Evolutionary conservation across 2,329 filamentous ascomycete genomes (phyloP).

Genomic region (Magnaporthiopsis rhizophila): DNA sequence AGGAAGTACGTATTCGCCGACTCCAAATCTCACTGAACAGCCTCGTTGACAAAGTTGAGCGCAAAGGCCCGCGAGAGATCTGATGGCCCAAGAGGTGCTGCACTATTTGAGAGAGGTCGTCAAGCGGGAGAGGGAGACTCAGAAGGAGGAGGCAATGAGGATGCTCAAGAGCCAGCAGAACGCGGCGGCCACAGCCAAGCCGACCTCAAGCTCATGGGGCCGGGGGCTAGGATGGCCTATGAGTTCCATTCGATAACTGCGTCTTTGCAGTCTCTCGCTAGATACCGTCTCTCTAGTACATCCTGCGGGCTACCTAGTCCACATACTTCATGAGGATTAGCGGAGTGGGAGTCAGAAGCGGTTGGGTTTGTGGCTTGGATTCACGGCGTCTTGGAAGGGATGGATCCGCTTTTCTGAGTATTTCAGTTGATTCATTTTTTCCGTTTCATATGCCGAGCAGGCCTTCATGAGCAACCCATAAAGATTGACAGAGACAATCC

Average conservation of each 20-base stretch:
- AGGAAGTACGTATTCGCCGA: slow-evolving; percentile 1
- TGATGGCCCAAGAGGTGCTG: slow-evolving; percentile 2
- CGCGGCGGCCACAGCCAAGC: no score
- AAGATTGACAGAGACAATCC: neutral
- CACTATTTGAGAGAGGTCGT: neutral
- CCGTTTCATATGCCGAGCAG: neutral
- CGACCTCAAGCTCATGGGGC: neutral
- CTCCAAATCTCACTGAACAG: no score
- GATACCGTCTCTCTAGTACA: no score
- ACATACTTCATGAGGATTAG: no score
- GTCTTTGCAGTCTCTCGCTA: no score
- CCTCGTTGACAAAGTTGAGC: no score
- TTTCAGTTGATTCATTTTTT: neutral
- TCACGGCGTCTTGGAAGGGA: no score
- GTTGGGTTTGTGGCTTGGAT: no score
- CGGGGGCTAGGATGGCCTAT: no score
- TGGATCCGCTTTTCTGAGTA: neutral
- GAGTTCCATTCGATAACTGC: no score
- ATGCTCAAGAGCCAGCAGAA: neutral
- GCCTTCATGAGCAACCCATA: neutral
- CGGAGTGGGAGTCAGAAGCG: no score
- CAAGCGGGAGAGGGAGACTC: neutral
- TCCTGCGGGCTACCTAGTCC: no score
- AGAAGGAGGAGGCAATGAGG: neutral
- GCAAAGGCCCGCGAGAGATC: neutral